Evolutionary conservation across 2,329 filamentous ascomycete species (phyloP), one percentile per base, ranked within the genome.

Genomic region (Aspergillus chevalieri): DNA sequence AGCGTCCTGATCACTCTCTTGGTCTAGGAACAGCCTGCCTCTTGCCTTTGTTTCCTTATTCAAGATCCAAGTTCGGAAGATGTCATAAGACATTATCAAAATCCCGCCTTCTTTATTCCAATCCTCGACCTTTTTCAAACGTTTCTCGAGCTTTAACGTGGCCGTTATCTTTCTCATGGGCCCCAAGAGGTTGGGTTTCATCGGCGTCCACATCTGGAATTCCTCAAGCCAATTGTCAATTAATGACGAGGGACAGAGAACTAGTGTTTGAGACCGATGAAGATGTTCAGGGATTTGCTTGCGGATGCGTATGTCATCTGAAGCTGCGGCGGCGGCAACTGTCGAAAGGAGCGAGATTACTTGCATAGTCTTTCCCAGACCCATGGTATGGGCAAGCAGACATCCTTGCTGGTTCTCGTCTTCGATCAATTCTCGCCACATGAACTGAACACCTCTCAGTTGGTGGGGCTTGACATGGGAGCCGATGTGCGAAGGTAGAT

Each of bases 291-390:
- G 89, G 28, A 96, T 79, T 64, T 94, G 89, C 0, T 73, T 72
- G 3, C 68, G 69, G 5, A 92, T 70, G 0, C 72, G 65, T 0
- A 71, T 66, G 47, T 90, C 79, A 0, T 65, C 26, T 0, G 86
- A 91, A 17, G 65, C 64, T 3, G 82, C 77, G 3, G 88, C 81
- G 57, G 87, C 79, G 4, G 83, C 76, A 52, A 95, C 80, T 0
- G 87, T 84, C 14, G 87, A 78, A 5, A 96, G 78, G n/a, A 95
- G 73, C 0, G 89, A 87, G 51, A 95, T 89, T 5, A 89, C 81
- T 71, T 95, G 90, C 84, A 95, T 89, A 0, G 90, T 94, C 72
- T 95, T 96, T 14, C 90, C 90, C 2, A 95, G 72, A 1, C 91
- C 91, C 90, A 95, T 95, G 0, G 87, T 89, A 65, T 95, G 90